Evolutionary conservation across 495 filamentous ascomycete genomes (phyloP), one percentile per base, ranked within the genome.

Genomic region (Filosporella fistucella): DNA sequence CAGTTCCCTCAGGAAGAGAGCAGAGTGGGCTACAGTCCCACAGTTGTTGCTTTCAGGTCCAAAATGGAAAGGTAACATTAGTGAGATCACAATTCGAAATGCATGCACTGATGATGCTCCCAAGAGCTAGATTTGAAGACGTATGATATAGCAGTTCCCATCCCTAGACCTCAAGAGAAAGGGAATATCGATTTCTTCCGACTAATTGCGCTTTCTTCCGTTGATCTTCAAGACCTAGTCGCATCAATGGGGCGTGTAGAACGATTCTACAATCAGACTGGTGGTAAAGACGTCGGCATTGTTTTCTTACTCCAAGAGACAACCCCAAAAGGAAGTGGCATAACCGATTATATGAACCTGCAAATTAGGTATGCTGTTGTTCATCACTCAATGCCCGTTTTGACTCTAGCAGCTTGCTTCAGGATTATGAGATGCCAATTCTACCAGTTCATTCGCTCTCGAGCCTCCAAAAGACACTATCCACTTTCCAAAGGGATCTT

Each of bases 21-120:
- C 63, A 3, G 66, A 71, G 20, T 84, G 79, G 77, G 62, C 61
- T 10, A 55, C 68, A 11, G 52, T 77, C 8, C 61, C 68, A 2
- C 58, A 72, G 1, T 50, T 62, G 18, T 65, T 87, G 34, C 57
- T 66, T 5, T 60, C 67, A 22, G 18, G 39, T 9, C 51, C 59
- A 34, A 63, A 35, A 45, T 75, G 80, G 58, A 68, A 71, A 67
- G 80, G 82, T 77, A 64, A 28, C n/a, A n/a, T n/a, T n/a, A n/a
- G n/a, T n/a, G n/a, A n/a, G n/a, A n/a, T n/a, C n/a, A n/a, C n/a
- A n/a, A n/a, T n/a, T n/a, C n/a, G n/a, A n/a, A n/a, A n/a, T n/a
- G n/a, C n/a, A n/a, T n/a, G n/a, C n/a, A n/a, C n/a, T n/a, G n/a
- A n/a, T n/a, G n/a, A n/a, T n/a, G n/a, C n/a, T n/a, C n/a, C n/a